Percentiles rank a stretch among this genome's conserved stretches.
Evolutionary conservation across 257 asterid genomes (phyloP).

Genomic region (Verbascum thapsus): DNA sequence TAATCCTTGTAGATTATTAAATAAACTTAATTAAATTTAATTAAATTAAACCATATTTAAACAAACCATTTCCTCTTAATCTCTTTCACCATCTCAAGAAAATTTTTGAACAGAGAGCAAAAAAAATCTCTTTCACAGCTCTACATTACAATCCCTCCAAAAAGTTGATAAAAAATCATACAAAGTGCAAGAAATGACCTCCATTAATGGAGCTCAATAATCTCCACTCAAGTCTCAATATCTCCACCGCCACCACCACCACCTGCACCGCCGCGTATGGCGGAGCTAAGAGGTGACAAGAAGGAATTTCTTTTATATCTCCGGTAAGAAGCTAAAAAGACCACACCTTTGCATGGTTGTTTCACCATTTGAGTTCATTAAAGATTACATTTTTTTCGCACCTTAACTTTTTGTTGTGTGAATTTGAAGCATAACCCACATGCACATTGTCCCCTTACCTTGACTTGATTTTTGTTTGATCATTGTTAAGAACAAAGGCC

Average conservation of each 20-base stretch:
- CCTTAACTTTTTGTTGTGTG: conserved; percentile 36
- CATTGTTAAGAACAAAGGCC: too few species aligned
- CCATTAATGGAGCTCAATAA: conserved; percentile 25
- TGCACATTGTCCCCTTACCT: conserved; percentile 52
- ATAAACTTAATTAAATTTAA: too few species aligned
- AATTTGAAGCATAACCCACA: conserved; percentile 53
- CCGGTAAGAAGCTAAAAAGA: conserved; percentile 34
- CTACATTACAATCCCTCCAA: conserved; percentile 12
- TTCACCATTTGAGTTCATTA: too few species aligned
- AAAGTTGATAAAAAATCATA: background rate
- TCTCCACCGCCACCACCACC: conserved; percentile 26
- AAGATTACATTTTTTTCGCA: background rate
- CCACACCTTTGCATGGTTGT: too few species aligned
- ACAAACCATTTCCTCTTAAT: conserved; percentile 35
- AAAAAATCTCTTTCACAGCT: too few species aligned
- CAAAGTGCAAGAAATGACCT: conserved; percentile 27
- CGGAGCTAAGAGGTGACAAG: conserved; percentile 40
- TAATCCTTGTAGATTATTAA: conserved; percentile 35
- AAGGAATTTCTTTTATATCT: background rate
- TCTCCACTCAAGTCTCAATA: conserved; percentile 2
- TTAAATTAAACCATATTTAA: too few species aligned
- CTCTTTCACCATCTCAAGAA: conserved; percentile 36
- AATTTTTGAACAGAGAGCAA: too few species aligned
- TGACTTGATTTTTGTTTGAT: conserved; percentile 35
- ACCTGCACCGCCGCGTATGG: conserved; percentile 45